Evolutionary conservation across 495 filamentous ascomycete genomes (phyloP), one percentile per base, ranked within the genome.

Genomic region (Pseudomonodictys pantanalensis): DNA sequence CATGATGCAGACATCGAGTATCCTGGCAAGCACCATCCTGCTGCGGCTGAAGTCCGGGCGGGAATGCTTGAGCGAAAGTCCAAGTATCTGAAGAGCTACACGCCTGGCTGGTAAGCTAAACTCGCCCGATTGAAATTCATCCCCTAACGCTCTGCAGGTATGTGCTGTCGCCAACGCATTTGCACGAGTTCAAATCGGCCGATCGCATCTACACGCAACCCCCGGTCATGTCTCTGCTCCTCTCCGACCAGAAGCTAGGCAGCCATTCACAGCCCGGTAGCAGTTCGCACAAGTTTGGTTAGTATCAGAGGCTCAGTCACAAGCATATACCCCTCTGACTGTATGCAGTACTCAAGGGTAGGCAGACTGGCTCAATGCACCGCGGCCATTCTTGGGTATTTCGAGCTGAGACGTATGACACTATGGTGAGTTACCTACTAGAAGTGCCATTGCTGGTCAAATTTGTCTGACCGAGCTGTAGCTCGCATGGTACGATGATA

Each of bases 41-140:
- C 91, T 35, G 90, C 89, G 29, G 83, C 86, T 52, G 93, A 96
- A 68, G 86, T 98, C 30, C 80, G 90, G 46, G 88, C 89, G 5
- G 93, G 93, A 1, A 86, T 95, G 76, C 78, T 98, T 51, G 93
- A 98, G 77, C 86, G 93, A 45, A 98, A 97, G 82, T 95, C 89
- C 80, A 98, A 97, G 70, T 98, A 97, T 71, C 77, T 98, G 39
- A 98, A 97, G 81, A 96, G 91, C 69, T 98, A 96, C 72, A 92
- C 92, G 2, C 88, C 92, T 23, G 93, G 93, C 73, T 98, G 93
- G 93, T 95, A 79, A 74, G 85, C 75, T 68, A 47, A 50, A 54
- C 52, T 46, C 56, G 44, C 58, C 23, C 28, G 42, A 45, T 60
- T 78, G 80, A 68, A 79, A 67, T 8, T 52, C 48, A 46, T 51